Conservation (phyloP, 306 rosid species). For the Canavalia gladiata region DNA sequence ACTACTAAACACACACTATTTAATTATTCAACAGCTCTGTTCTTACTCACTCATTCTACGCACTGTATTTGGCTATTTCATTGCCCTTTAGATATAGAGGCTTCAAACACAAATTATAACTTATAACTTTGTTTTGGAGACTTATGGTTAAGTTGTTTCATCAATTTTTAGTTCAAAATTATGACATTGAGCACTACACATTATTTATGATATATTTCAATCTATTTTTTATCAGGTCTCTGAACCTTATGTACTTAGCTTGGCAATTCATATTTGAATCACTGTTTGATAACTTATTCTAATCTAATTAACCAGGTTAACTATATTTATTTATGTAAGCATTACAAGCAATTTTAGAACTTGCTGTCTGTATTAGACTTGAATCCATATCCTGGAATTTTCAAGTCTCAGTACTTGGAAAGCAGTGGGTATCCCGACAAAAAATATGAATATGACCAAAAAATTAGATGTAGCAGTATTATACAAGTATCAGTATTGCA, state of each 20-base stretch:
- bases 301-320: conserved; percentile 11
- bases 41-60: background rate
- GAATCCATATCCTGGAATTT: background rate
- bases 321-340: no score
- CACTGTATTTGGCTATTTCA: background rate
- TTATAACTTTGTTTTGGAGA: background rate
- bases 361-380: background rate
- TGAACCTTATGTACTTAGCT: background rate
- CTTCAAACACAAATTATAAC: background rate
- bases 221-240: background rate
- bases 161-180: background rate
- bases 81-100: background rate
- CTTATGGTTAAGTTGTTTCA: background rate
- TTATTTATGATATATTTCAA: background rate
- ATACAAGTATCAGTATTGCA: background rate
- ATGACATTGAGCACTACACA: background rate
- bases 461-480: background rate
- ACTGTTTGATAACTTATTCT: background rate
- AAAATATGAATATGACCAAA: conserved; percentile 16
- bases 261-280: no score
- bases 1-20: background rate
- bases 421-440: background rate
- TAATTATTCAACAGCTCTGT: no score
- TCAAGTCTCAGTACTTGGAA: background rate
- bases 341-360: background rate